phyloP scores from a whole-genome alignment of 139 green algal genomes.

The Picochlorum sp. region DNA sequence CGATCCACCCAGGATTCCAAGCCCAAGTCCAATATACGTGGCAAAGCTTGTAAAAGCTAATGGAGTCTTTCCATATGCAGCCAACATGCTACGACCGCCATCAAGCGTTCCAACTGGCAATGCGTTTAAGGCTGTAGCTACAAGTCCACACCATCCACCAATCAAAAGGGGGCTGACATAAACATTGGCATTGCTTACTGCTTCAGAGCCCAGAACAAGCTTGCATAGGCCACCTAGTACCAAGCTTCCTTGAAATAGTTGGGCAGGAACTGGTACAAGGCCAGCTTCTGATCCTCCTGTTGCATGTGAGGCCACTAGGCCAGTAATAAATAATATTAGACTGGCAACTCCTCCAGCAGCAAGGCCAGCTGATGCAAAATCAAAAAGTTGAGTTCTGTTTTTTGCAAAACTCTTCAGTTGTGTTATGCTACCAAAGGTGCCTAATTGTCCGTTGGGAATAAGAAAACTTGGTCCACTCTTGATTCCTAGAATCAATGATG shows the following conservation, averaged over 20 bases:
- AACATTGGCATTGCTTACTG: conserved; percentile 20
- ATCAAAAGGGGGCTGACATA: conserved; percentile 48
- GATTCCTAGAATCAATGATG: conserved; percentile 35
- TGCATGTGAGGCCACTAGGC: conserved; percentile 21
- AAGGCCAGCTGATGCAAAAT: conserved; percentile 65
- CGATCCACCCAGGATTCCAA: conserved; percentile 60
- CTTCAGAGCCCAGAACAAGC: conserved; percentile 33
- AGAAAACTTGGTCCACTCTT: conserved; percentile 76
- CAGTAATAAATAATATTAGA: conserved; percentile 43
- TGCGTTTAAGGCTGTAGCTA: conserved; percentile 68
- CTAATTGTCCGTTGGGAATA: conserved; percentile 80
- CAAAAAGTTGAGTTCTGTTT: conserved; percentile 59
- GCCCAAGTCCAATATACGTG: conserved; percentile 66
- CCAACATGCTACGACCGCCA: conserved; percentile 60
- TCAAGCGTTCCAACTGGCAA: conserved; percentile 74
- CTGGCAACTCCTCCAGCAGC: conserved; percentile 33
- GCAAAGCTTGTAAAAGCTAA: conserved; percentile 65
- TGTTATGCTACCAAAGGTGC: conserved; percentile 83
- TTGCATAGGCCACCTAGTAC: conserved; percentile 51
- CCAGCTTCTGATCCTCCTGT: conserved; percentile 16
- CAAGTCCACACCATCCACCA: conserved; percentile 73
- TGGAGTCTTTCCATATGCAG: conserved; percentile 39
- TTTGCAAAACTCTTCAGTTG: conserved; percentile 59
- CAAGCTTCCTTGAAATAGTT: conserved; percentile 70
- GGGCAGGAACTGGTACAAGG: conserved; percentile 69